Base-by-base conservation (phyloP, 768 basidiomycete species). In the Leccinum truebloodii region DNA sequence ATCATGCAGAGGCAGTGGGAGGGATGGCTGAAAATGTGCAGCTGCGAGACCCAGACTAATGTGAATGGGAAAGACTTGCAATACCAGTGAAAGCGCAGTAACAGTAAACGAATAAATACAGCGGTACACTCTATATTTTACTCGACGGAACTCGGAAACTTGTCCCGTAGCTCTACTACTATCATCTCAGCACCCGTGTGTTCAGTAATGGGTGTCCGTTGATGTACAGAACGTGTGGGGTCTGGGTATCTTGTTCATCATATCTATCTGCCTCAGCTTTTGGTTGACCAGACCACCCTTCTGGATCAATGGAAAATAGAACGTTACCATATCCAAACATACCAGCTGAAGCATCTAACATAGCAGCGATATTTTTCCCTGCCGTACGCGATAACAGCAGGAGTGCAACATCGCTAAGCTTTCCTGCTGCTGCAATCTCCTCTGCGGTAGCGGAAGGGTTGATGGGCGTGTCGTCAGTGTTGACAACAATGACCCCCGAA, bases 191-290 rank as follows among this genome's bases (percentile, higher is more conserved):
- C 69, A 93, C 70, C 69, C 86, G 82, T 64, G 91, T 90, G 74
- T 94, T 94, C 59, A 88, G 73, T 68, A 94, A 72, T 54, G 90
- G 84, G 71, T 87, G 85, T 30, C 88, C 88, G 65, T 90, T 92
- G 69, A 94, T 79, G 78, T 88, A 89, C 70, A 94, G 72, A 66
- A 92, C 80, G 51, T 81, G 81, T 60, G 76, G 74, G 20, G 67
- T 65, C 64, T 80, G 76, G 58, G 64, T 77, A 61, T 48, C 70
- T 58, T 60, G 69, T 60, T 67, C 66, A 34, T 69, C 68, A 52
- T 66, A 63, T 57, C 28, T 58, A 59, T 57, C 62, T 46, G 48
- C 59, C 34, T 16, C 66, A 41, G 60, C 53, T 58, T 50, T 52
- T 54, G 63, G 58, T 49, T 67, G 73, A 24, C 69, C 51, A 12